phyloP scores from a whole-genome alignment of 257 asterid genomes.

The Solanum pennellii region DNA sequence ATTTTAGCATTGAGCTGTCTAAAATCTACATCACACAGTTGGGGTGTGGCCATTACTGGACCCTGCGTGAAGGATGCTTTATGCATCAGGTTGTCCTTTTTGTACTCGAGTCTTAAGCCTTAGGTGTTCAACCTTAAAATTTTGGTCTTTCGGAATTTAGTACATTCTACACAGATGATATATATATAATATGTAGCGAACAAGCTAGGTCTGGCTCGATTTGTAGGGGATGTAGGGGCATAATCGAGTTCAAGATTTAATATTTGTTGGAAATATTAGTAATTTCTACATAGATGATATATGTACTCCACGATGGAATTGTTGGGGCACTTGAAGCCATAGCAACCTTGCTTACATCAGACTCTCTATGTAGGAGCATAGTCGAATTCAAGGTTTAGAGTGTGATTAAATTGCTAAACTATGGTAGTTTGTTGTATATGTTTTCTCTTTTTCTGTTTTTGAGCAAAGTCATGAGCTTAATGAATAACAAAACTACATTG shows the following conservation, averaged over 20 bases:
- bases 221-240: background rate
- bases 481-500: background rate
- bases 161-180: background rate
- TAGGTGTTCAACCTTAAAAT: background rate
- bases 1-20: background rate
- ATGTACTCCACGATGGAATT: background rate
- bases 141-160: background rate
- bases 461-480: background rate
- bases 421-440: background rate
- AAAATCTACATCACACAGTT: no score
- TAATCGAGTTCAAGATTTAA: background rate
- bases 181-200: no score
- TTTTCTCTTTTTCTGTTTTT: background rate
- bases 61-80: no score
- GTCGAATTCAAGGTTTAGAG: background rate
- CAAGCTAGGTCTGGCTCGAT: background rate
- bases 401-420: background rate
- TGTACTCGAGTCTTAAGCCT: no score
- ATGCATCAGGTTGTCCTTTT: no score
- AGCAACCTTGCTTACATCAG: background rate
- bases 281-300: background rate
- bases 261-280: background rate
- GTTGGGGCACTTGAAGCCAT: background rate
- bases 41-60: no score
- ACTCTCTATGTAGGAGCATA: background rate